phyloP scores from a whole-genome alignment of 805 yeast species.

The Yueomyces sp. region DNA sequence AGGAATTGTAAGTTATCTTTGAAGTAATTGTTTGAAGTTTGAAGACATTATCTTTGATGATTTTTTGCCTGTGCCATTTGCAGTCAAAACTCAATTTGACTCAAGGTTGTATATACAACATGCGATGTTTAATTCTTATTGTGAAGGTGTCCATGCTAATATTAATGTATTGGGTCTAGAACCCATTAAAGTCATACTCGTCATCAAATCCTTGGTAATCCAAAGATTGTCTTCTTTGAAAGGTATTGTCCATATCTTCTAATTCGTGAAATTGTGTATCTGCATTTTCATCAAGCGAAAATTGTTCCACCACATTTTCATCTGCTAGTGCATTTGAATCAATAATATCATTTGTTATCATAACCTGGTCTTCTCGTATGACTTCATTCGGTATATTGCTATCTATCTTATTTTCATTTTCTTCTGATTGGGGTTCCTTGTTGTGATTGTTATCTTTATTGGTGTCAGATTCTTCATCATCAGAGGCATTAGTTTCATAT shows the following conservation, averaged over 20 bases:
- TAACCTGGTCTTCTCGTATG: background rate
- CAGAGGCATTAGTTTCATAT: constrained; percentile 12
- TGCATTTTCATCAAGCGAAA: constrained; percentile 5
- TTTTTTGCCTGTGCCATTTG: too few species aligned
- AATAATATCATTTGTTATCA: background rate
- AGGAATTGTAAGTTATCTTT: too few species aligned
- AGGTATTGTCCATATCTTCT: constrained; percentile 22
- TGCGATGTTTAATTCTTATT: too few species aligned
- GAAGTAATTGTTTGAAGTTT: too few species aligned
- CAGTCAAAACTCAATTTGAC: too few species aligned
- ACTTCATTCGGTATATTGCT: constrained; percentile 1
- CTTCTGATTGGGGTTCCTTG: background rate
- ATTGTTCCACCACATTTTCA: background rate
- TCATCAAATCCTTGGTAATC: constrained; percentile 10
- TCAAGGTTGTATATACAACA: too few species aligned
- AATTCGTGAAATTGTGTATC: constrained; percentile 17
- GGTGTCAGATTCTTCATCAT: constrained; percentile 1
- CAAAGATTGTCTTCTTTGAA: constrained; percentile 22
- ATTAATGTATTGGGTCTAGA: constrained; percentile 1
- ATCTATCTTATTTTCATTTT: background rate
- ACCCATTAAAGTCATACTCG: constrained; percentile 4
- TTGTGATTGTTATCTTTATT: constrained; percentile 2
- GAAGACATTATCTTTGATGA: too few species aligned
- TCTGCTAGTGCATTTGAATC: background rate
- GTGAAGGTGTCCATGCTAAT: too few species aligned